Evolutionary conservation across 2,329 filamentous ascomycete genomes (phyloP).

Genomic region (Aspergillus piperis): DNA sequence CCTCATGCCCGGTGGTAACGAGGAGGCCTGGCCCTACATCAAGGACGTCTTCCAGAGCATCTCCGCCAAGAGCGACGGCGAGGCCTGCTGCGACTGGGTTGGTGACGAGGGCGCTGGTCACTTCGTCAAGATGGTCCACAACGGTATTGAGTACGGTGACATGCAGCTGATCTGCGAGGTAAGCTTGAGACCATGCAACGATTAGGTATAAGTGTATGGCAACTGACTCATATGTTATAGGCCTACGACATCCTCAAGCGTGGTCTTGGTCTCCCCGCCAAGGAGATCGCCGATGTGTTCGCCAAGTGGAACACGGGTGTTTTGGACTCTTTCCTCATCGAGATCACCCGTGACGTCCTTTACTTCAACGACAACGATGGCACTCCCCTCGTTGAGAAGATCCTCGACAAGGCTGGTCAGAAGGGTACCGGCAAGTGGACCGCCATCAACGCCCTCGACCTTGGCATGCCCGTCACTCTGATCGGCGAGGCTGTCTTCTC

Average conservation of each 20-base stretch:
- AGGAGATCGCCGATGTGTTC: constrained; percentile 95
- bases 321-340: constrained; percentile 97
- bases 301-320: constrained; percentile 98
- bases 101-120: constrained; percentile 99
- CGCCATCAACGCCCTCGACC: constrained; percentile 96
- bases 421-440: constrained; percentile 99
- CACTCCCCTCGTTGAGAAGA: constrained; percentile 93
- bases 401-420: constrained; percentile 96
- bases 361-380: constrained; percentile 97
- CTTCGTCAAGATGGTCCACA: constrained; percentile 99
- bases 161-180: constrained; percentile 99
- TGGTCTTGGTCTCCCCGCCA: constrained; percentile 80
- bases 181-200: constrained; percentile 33
- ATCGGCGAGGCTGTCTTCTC: constrained; percentile 97
- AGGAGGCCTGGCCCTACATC: constrained; percentile 96
- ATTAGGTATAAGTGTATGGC: neutral
- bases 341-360: constrained; percentile 98
- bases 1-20: constrained; percentile 98
- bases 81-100: constrained; percentile 99
- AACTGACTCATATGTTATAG: constrained; percentile 48
- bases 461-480: constrained; percentile 96
- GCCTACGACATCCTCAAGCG: constrained; percentile 99
- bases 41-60: constrained; percentile 99
- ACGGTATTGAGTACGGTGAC: constrained; percentile 99
- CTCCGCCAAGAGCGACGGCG: constrained; percentile 93